Percentiles rank a stretch among this genome's conserved stretches.
These are phyloP conservation scores for Pestalotiopsis sp. DNA, from an alignment of 2,329 filamentous ascomycete species.

Conservation along the genomic window DNA sequence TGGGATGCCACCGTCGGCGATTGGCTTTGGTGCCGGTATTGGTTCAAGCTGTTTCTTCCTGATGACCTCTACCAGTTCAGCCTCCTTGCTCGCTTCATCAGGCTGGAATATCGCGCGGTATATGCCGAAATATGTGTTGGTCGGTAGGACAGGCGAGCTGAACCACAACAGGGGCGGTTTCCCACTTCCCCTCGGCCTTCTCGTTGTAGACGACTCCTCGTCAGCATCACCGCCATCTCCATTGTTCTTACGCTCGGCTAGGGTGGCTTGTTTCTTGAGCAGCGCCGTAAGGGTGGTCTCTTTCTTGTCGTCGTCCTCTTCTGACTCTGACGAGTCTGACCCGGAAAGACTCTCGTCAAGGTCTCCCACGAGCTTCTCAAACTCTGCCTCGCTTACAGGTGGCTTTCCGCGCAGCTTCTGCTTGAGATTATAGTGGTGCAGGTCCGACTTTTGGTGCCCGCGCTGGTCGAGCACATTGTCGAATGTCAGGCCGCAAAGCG, in stretches of 20 bases:
- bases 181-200: constrained; percentile 57
- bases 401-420: constrained; percentile 78
- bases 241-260: constrained; percentile 56
- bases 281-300: constrained; percentile 76
- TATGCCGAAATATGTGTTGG: constrained; percentile 80
- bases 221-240: constrained; percentile 53
- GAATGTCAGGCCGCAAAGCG: constrained; percentile 77
- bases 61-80: constrained; percentile 67
- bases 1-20: constrained; percentile 60
- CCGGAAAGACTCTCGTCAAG: constrained; percentile 93
- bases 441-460: constrained; percentile 83
- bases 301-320: constrained; percentile 67
- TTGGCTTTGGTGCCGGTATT: constrained; percentile 52
- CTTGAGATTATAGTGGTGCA: constrained; percentile 94
- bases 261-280: constrained; percentile 79
- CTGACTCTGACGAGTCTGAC: constrained; percentile 73
- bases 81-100: constrained; percentile 68
- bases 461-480: constrained; percentile 77
- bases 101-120: constrained; percentile 81
- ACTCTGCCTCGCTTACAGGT: constrained; percentile 78
- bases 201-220: constrained; percentile 48
- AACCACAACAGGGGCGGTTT: constrained; percentile 87
- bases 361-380: constrained; percentile 82
- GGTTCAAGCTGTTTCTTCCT: constrained; percentile 77
- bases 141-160: constrained; percentile 71